Conservation (phyloP, 495 filamentous ascomycete species). For the Neurospora sp. region DNA sequence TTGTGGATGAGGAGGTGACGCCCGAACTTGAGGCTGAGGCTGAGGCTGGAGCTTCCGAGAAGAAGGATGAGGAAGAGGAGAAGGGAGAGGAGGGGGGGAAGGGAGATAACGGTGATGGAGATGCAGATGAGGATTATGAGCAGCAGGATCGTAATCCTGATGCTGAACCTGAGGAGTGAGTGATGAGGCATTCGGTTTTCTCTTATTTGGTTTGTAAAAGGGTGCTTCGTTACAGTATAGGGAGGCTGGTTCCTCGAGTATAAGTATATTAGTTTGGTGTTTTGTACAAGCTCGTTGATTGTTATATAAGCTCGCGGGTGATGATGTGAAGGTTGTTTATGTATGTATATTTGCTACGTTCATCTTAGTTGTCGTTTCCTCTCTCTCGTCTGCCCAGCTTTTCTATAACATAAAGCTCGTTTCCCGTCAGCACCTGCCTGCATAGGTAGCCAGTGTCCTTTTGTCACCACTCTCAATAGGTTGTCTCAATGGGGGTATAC, state of each 20-base stretch:
- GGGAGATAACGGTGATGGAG: neutral
- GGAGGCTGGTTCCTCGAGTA: neutral
- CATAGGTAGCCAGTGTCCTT: neutral
- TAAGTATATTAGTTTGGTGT: neutral
- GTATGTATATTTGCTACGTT: neutral
- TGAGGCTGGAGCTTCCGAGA: neutral
- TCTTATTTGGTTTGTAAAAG: neutral
- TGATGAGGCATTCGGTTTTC: neutral
- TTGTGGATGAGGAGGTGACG: neutral
- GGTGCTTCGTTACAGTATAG: neutral
- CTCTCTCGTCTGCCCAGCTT: neutral
- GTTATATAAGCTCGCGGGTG: neutral
- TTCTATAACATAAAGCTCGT: neutral
- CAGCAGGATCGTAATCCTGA: neutral
- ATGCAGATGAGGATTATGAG: neutral
- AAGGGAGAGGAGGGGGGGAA: neutral
- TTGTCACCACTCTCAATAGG: neutral
- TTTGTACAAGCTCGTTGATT: neutral
- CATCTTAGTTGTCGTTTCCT: neutral
- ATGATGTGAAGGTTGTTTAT: neutral
- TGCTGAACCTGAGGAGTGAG: neutral
- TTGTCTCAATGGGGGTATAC: neutral
- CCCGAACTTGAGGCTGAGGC: neutral
- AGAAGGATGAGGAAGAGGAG: neutral
- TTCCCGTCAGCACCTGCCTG: neutral